Evolutionary conservation across 2,329 filamentous ascomycete species (phyloP).

Genomic region (Berkeleyomyces basicola): DNA sequence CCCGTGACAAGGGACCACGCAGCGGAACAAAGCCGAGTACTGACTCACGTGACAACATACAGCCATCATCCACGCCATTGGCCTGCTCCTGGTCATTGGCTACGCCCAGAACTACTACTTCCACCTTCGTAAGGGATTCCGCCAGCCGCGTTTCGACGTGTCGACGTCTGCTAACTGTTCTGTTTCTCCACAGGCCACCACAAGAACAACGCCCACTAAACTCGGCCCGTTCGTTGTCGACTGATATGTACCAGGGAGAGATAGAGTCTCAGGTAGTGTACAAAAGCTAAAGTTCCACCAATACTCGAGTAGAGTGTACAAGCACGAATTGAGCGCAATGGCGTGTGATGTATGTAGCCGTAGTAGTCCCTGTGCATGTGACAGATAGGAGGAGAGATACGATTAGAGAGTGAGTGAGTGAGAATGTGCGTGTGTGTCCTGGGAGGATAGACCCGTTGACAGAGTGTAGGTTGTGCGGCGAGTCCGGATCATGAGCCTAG

Average conservation of each 20-base stretch:
- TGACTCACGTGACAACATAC: background rate
- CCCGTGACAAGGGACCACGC: background rate
- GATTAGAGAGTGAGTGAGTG: background rate
- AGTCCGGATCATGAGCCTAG: no score
- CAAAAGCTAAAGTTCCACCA: slow-evolving; percentile 13
- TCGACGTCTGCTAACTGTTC: slow-evolving; percentile 16
- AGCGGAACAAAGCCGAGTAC: background rate
- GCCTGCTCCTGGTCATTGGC: slow-evolving; percentile 59
- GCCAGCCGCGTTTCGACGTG: background rate
- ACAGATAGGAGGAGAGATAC: no score
- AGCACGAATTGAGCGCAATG: background rate
- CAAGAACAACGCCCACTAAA: slow-evolving; percentile 99
- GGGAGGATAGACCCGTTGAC: no score
- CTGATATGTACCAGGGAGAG: slow-evolving; percentile 8
- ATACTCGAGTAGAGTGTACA: background rate
- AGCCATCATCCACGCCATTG: slow-evolving; percentile 84
- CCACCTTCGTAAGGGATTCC: slow-evolving; percentile 70
- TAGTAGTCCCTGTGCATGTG: no score
- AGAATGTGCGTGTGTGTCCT: background rate
- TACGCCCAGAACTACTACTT: slow-evolving; percentile 99
- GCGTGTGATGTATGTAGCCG: no score
- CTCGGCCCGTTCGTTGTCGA: background rate
- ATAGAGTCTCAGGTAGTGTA: slow-evolving; percentile 13
- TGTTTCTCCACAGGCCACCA: slow-evolving; percentile 58
- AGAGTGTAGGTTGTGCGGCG: no score